Percentiles rank a stretch among this genome's conserved stretches.
Evolutionary conservation across 495 filamentous ascomycete genomes (phyloP).

Genomic region (Melanomma pulvis-pyrius): DNA sequence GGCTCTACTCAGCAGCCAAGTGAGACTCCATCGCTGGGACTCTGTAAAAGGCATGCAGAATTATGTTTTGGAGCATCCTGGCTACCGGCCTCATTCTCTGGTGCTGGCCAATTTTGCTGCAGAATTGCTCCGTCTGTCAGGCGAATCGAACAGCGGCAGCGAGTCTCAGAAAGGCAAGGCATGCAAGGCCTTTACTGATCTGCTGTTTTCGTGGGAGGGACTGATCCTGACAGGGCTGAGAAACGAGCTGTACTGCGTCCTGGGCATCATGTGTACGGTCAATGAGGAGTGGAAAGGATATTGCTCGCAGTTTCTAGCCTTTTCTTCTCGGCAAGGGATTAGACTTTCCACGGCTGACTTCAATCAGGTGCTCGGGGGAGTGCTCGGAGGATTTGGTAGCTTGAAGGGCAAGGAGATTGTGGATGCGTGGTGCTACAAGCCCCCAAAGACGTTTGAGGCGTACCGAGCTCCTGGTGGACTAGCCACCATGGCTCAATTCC

Average conservation of each 20-base stretch:
- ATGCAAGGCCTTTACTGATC: slow-evolving; percentile 9
- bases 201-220: slow-evolving; percentile 31
- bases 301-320: slow-evolving; percentile 25
- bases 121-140: slow-evolving; percentile 28
- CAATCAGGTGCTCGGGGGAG: slow-evolving; percentile 30
- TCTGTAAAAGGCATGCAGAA: slow-evolving; percentile 51
- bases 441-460: slow-evolving; percentile 18
- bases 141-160: not conserved
- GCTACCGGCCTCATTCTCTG: slow-evolving; percentile 24
- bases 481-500: slow-evolving; percentile 29
- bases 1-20: slow-evolving; percentile 55
- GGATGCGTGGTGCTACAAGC: slow-evolving; percentile 31
- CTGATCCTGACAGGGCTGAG: slow-evolving; percentile 9
- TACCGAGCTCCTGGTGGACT: slow-evolving; percentile 33
- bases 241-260: slow-evolving; percentile 28
- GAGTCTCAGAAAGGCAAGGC: slow-evolving; percentile 8
- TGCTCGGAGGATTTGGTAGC: slow-evolving; percentile 33
- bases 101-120: slow-evolving; percentile 39
- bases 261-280: slow-evolving; percentile 28
- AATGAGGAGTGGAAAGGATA: slow-evolving; percentile 16
- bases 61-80: slow-evolving; percentile 45
- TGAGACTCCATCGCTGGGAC: slow-evolving; percentile 54
- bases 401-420: slow-evolving; percentile 26
- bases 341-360: slow-evolving; percentile 26
- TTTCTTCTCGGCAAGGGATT: slow-evolving; percentile 11